phyloP scores from a whole-genome alignment of 371 early-diverging fungal genomes.

The Rhizopus arrhizus region DNA sequence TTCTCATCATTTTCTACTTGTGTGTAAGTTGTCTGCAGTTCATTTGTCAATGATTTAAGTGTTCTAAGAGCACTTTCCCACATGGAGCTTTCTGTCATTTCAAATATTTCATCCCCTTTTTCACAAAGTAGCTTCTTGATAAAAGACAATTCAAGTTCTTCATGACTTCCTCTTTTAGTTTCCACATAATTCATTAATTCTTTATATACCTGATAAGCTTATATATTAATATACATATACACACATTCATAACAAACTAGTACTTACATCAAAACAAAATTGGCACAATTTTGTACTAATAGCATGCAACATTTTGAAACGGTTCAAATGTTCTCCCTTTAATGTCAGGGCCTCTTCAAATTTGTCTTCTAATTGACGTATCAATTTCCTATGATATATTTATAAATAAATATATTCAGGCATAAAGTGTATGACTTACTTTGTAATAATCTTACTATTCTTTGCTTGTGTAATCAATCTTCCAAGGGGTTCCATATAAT shows the following conservation, averaged over 20 bases:
- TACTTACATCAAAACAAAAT: conserved; percentile 49
- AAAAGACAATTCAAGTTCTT: conserved; percentile 41
- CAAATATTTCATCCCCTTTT: conserved; percentile 57
- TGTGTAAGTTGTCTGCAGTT: conserved; percentile 40
- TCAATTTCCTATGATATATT: conserved; percentile 59
- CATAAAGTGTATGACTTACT: conserved; percentile 31
- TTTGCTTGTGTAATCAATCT: conserved; percentile 61
- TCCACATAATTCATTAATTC: conserved; percentile 38
- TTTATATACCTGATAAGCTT: conserved; percentile 23
- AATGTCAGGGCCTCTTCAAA: conserved; percentile 56
- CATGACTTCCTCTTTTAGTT: conserved; percentile 51
- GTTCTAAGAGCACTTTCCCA: conserved; percentile 65
- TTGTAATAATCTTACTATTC: conserved; percentile 63
- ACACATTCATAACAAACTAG: background rate
- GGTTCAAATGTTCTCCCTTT: conserved; percentile 52
- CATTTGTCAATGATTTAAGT: conserved; percentile 53
- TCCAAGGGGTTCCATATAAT: conserved; percentile 60
- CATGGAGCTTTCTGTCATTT: conserved; percentile 60
- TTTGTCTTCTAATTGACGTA: conserved; percentile 68
- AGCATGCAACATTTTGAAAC: conserved; percentile 54
- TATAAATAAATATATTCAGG: background rate
- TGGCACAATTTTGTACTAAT: conserved; percentile 55
- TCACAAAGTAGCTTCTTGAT: conserved; percentile 56
- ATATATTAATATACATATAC: background rate
- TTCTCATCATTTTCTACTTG: conserved; percentile 55